Conservation (phyloP, 768 basidiomycete genomes). For the Udeniomyces megalosporus region DNA sequence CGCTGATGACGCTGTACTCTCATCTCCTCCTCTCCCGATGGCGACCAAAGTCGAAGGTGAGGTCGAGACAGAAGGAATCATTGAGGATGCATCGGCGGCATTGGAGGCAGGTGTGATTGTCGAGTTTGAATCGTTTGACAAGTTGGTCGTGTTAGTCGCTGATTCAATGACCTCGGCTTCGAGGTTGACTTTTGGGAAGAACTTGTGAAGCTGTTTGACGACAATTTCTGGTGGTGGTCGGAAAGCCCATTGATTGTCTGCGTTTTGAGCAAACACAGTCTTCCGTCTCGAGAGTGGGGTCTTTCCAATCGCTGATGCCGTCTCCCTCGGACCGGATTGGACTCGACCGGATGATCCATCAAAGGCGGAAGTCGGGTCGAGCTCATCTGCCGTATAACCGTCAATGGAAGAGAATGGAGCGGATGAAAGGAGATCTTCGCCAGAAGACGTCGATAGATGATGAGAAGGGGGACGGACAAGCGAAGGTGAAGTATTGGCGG, state of each 20-base stretch:
- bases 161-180: slow-evolving; percentile 92
- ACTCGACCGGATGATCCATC: not conserved
- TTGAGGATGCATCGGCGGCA: not conserved
- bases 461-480: not conserved
- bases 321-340: not conserved
- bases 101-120: slow-evolving; percentile 29
- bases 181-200: slow-evolving; percentile 90
- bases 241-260: slow-evolving; percentile 66
- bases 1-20: slow-evolving; percentile 56
- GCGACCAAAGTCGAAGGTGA: not conserved
- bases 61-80: not conserved
- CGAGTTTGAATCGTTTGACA: no score
- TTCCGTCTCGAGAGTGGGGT: slow-evolving; percentile 27
- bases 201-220: slow-evolving; percentile 78
- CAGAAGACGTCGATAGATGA: not conserved
- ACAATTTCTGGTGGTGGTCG: slow-evolving; percentile 85
- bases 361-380: not conserved
- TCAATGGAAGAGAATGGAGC: no score
- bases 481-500: not conserved
- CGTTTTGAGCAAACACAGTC: slow-evolving; percentile 43
- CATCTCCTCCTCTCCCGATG: slow-evolving; percentile 34
- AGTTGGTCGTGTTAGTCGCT: no score
- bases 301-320: not conserved
- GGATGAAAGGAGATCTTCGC: not conserved
- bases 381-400: no score